Evolutionary conservation across 179 eudicot genomes (phyloP).

Genomic region (Kewa caespitosa): DNA sequence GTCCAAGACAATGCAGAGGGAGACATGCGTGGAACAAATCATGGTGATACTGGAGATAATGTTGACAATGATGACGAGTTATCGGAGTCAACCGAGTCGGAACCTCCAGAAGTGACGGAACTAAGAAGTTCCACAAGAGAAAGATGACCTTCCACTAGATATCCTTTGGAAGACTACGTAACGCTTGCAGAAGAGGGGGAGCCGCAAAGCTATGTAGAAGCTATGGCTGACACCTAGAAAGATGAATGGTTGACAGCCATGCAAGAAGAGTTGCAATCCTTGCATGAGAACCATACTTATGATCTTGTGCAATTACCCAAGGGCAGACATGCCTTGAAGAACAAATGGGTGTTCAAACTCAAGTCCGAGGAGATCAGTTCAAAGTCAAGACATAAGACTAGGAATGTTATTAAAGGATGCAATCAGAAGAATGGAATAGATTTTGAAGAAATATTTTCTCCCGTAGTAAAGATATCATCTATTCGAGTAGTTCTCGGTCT

Average conservation of each 20-base stretch:
- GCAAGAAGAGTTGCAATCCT: neutral
- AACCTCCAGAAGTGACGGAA: neutral
- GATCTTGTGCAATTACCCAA: no score
- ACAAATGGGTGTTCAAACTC: no score
- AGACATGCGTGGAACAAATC: no score
- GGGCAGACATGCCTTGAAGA: no score
- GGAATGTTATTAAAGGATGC: no score
- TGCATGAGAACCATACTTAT: neutral
- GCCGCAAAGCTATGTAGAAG: no score
- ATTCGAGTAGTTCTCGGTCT: neutral
- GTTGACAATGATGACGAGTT: no score
- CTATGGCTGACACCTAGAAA: neutral
- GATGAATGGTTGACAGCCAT: neutral
- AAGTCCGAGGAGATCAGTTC: no score
- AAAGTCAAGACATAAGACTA: no score
- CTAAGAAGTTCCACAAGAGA: neutral
- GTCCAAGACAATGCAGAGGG: no score
- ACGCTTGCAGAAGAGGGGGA: no score
- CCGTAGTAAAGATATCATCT: neutral
- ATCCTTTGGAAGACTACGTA: neutral
- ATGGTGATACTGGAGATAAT: no score
- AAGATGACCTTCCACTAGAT: neutral
- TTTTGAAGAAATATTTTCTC: neutral
- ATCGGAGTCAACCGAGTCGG: neutral
- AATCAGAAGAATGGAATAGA: neutral